phyloP scores from a whole-genome alignment of 2,329 filamentous ascomycete species.

The Colletotrichum magnum region DNA sequence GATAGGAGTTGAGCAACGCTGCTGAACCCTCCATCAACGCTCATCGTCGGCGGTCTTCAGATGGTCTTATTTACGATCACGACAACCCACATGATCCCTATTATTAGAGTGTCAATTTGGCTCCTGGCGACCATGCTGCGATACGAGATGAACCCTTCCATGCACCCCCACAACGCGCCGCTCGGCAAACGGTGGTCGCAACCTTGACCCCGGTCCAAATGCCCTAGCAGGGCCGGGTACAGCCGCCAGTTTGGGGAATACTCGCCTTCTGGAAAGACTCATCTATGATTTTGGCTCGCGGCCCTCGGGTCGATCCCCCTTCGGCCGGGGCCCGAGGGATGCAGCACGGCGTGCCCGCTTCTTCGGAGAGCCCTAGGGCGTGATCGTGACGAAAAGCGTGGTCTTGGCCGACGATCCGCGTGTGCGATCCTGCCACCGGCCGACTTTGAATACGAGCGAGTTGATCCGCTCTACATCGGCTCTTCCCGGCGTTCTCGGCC shows the following conservation, averaged over 20 bases:
- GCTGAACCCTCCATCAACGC: not conserved
- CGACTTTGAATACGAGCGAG: not conserved
- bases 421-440: no score
- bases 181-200: slow-evolving; percentile 16
- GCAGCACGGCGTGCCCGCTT: slow-evolving; percentile 6
- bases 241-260: not conserved
- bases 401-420: no score
- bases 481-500: not conserved
- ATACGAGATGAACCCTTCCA: slow-evolving; percentile 31
- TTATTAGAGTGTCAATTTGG: slow-evolving; percentile 24
- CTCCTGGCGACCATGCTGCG: not conserved
- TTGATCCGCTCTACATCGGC: not conserved
- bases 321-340: no score
- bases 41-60: not conserved
- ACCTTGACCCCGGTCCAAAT: slow-evolving; percentile 8
- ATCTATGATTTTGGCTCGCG: not conserved
- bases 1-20: not conserved
- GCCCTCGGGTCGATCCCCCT: not conserved
- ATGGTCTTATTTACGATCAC: not conserved
- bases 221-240: not conserved
- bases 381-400: not conserved
- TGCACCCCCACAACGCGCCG: slow-evolving; percentile 22
- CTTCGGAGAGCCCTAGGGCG: not conserved
- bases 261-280: not conserved
- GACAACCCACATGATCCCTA: slow-evolving; percentile 20